phyloP scores from a whole-genome alignment of 139 green algal species.

The Nannochloris sp. region DNA sequence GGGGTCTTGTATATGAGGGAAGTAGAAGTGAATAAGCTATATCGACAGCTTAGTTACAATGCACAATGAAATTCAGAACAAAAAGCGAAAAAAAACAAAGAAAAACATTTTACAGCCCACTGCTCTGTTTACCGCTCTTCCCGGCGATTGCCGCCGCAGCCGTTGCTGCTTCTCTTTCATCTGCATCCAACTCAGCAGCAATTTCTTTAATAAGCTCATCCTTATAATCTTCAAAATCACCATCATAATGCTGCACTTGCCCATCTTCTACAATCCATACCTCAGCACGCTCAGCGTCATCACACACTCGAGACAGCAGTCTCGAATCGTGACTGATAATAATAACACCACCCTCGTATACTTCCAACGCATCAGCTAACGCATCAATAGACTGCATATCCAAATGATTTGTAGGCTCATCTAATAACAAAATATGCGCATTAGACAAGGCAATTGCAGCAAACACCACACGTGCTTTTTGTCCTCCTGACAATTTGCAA shows the following conservation, averaged over 20 bases:
- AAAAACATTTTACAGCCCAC: no score
- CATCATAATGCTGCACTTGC: slow-evolving; percentile 73
- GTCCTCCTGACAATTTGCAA: slow-evolving; percentile 89
- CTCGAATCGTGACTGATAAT: slow-evolving; percentile 96
- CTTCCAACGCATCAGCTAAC: slow-evolving; percentile 81
- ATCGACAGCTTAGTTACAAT: no score
- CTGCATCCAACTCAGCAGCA: slow-evolving; percentile 84
- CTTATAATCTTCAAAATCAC: slow-evolving; percentile 80
- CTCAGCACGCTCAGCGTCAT: slow-evolving; percentile 73
- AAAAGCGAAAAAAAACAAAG: no score
- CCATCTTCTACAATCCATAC: slow-evolving; percentile 98
- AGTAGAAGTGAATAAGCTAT: no score
- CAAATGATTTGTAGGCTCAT: slow-evolving; percentile 95
- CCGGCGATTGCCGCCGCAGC: background rate
- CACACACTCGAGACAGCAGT: slow-evolving; percentile 84
- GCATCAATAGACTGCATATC: slow-evolving; percentile 99
- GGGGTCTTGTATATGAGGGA: no score
- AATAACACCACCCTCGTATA: slow-evolving; percentile 93
- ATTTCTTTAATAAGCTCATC: slow-evolving; percentile 93
- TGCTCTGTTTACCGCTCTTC: no score
- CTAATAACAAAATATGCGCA: slow-evolving; percentile 93
- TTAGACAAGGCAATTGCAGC: slow-evolving; percentile 76
- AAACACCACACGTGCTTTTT: slow-evolving; percentile 99
- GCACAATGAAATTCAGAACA: no score
- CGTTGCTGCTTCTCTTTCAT: slow-evolving; percentile 23